These are phyloP conservation scores for Austropuccinia psidii DNA, from an alignment of 1,284 basidiomycete species.

Conservation along the genomic window DNA sequence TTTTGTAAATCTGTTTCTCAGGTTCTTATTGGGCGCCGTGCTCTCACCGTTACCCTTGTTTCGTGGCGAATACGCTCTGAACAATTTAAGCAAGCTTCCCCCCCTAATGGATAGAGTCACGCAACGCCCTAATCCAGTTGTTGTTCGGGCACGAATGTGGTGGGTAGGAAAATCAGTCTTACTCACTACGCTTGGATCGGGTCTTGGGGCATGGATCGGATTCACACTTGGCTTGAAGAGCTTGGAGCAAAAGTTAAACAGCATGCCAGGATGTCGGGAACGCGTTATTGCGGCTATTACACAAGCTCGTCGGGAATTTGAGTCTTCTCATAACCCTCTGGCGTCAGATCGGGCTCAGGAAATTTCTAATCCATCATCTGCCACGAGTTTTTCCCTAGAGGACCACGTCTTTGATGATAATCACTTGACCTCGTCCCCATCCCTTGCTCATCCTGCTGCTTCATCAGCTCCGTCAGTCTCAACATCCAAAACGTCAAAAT, in stretches of 20 bases:
- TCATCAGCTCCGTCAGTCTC: not conserved
- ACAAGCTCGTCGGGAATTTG: conserved; percentile 4
- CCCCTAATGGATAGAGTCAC: not conserved
- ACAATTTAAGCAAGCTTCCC: not conserved
- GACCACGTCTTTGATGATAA: too few species aligned
- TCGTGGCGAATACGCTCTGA: not conserved
- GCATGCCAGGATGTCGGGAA: conserved; percentile 1
- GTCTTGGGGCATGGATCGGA: conserved; percentile 24
- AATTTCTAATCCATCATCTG: not conserved
- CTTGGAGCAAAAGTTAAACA: not conserved
- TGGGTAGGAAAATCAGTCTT: conserved; percentile 17
- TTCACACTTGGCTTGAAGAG: conserved; percentile 8
- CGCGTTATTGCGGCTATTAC: not conserved
- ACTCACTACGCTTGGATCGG: conserved; percentile 15
- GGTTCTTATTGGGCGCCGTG: conserved; percentile 21
- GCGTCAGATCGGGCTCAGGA: not conserved
- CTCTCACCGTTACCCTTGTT: conserved; percentile 24
- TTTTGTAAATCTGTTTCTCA: conserved; percentile 30
- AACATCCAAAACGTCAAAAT: not conserved
- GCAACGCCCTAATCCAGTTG: not conserved
- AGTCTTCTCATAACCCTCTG: not conserved
- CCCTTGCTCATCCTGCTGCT: not conserved
- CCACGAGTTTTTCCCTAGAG: too few species aligned
- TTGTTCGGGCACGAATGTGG: not conserved
- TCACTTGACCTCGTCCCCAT: not conserved